phyloP scores from a whole-genome alignment of 768 basidiomycete genomes.

The Leccinum uliginosum region DNA sequence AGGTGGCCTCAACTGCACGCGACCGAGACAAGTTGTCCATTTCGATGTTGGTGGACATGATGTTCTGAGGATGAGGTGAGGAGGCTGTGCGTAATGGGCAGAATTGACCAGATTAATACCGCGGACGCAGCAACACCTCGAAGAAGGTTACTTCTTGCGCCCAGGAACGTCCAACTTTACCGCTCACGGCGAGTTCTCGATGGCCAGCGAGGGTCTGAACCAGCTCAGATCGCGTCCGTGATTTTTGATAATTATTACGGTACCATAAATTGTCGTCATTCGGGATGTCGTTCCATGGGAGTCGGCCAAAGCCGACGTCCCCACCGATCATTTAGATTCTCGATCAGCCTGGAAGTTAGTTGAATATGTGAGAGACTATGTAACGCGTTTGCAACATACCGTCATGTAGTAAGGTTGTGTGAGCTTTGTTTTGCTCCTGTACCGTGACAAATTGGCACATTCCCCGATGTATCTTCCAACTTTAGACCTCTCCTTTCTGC shows the following conservation, averaged over 20 bases:
- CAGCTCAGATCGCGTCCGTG: background rate
- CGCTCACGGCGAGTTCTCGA: background rate
- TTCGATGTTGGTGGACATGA: constrained; percentile 36
- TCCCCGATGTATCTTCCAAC: constrained; percentile 13
- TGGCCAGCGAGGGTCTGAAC: background rate
- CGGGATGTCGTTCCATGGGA: background rate
- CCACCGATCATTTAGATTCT: background rate
- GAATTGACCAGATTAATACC: background rate
- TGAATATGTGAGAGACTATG: background rate
- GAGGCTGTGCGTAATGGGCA: constrained; percentile 1
- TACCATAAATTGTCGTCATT: background rate
- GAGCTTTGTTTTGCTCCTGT: background rate
- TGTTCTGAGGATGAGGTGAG: background rate
- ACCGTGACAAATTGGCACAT: background rate
- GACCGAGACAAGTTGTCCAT: constrained; percentile 35
- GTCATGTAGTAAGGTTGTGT: background rate
- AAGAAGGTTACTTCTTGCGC: background rate
- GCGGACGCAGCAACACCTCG: background rate
- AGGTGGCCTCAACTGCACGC: constrained; percentile 1
- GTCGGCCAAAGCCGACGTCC: background rate
- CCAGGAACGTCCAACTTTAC: background rate
- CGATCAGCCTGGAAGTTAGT: background rate
- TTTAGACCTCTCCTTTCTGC: constrained; percentile 2
- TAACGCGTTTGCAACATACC: background rate
- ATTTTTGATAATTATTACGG: background rate